A percentile compares a stretch with the other conserved stretches of the same genome.
Evolutionary conservation across 768 basidiomycete genomes (phyloP).

Genomic region (Suillus clintonianus): DNA sequence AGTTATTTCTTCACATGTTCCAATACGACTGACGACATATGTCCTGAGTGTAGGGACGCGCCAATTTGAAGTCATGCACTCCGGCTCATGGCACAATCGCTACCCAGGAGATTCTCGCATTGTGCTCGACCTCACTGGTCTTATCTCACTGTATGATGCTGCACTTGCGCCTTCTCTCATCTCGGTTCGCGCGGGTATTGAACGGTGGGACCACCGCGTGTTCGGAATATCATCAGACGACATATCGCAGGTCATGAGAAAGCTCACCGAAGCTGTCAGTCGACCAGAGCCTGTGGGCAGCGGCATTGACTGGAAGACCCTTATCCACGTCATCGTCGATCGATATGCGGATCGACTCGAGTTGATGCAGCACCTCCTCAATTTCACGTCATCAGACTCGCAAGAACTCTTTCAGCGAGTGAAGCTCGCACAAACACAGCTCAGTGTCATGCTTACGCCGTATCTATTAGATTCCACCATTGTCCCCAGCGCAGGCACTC

Average conservation of each 20-base stretch:
- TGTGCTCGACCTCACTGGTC: constrained; percentile 31
- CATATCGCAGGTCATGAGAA: constrained; percentile 5
- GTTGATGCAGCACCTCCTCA: constrained; percentile 21
- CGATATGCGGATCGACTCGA: constrained; percentile 35
- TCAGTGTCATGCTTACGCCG: constrained; percentile 30
- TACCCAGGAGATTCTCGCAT: constrained; percentile 39
- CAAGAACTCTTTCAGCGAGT: constrained; percentile 9
- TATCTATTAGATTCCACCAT: constrained; percentile 22
- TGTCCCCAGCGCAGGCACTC: neutral
- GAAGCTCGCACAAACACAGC: constrained; percentile 20
- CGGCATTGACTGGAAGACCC: constrained; percentile 36
- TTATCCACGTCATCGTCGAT: constrained; percentile 30
- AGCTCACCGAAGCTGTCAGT: constrained; percentile 6
- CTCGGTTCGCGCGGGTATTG: constrained; percentile 18
- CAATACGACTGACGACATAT: neutral
- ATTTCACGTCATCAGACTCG: constrained; percentile 5
- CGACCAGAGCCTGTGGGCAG: constrained; percentile 20
- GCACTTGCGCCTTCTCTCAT: constrained; percentile 33
- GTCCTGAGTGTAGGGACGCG: neutral
- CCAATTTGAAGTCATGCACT: constrained; percentile 8
- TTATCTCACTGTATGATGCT: constrained; percentile 41
- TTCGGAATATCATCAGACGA: constrained; percentile 27
- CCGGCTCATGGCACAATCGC: constrained; percentile 35
- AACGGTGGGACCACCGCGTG: constrained; percentile 35
- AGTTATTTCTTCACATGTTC: neutral